Evolutionary conservation across 257 asterid species (phyloP).

Genomic region (Nicotiana otophora): DNA sequence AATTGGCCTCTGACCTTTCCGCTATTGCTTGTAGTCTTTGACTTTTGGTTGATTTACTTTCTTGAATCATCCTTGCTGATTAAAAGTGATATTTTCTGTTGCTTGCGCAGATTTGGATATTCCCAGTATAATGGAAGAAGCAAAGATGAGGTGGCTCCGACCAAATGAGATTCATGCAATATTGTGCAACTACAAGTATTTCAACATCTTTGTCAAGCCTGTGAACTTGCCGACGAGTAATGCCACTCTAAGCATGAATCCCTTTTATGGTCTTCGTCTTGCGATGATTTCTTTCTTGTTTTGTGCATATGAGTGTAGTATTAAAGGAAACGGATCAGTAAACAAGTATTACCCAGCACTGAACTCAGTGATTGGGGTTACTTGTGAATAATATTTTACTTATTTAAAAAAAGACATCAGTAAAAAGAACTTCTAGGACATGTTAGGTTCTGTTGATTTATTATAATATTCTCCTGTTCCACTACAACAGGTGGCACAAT

Average conservation of each 20-base stretch:
- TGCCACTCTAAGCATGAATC: slow-evolving; percentile 12
- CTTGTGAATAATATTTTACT: neutral
- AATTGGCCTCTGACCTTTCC: neutral
- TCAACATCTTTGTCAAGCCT: slow-evolving; percentile 79
- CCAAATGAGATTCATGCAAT: slow-evolving; percentile 96
- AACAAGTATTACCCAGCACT: neutral
- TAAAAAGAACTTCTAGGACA: neutral
- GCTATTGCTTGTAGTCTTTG: neutral
- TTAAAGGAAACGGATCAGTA: slow-evolving; percentile 8
- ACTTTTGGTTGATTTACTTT: neutral
- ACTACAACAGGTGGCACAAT: slow-evolving; percentile 71
- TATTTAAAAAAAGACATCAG: neutral
- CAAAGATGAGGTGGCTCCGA: slow-evolving; percentile 84
- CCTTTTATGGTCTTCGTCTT: neutral
- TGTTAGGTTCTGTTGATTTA: neutral
- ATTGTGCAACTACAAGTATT: slow-evolving; percentile 66
- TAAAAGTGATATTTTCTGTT: slow-evolving; percentile 7
- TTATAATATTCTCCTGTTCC: slow-evolving; percentile 19
- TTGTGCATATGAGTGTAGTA: neutral
- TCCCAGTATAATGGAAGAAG: slow-evolving; percentile 58
- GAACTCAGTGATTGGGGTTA: neutral
- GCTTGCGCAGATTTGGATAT: slow-evolving; percentile 73
- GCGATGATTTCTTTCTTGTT: slow-evolving; percentile 3
- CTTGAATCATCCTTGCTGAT: neutral
- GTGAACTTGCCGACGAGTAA: slow-evolving; percentile 82